These are phyloP conservation scores for Metschnikowia borealis DNA, from an alignment of 805 yeast genomes.

Conservation along the genomic window DNA sequence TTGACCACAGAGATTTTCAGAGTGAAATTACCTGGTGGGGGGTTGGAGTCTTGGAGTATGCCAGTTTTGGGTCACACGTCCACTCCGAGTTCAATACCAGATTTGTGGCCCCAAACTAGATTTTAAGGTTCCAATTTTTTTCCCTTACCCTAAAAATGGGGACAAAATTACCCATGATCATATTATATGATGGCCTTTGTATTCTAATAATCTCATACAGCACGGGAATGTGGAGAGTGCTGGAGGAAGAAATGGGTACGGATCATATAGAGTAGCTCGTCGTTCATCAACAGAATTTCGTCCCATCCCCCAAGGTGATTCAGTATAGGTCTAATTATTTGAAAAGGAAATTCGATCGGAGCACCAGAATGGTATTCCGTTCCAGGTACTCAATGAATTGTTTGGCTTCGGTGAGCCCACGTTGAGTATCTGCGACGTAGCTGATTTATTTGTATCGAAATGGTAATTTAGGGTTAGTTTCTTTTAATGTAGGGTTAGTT, in stretches of 20 bases:
- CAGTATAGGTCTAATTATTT: conserved; percentile 8
- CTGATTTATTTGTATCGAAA: not conserved
- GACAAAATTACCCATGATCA: no score
- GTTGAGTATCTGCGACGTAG: conserved; percentile 1
- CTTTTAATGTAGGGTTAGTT: no score
- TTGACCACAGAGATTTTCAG: no score
- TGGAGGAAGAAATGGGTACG: conserved; percentile 18
- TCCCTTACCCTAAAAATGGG: no score
- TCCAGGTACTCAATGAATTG: conserved; percentile 5
- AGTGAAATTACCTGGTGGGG: no score
- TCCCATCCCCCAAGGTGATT: conserved; percentile 5
- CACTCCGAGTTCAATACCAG: no score
- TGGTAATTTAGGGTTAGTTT: no score
- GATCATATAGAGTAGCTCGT: conserved; percentile 4
- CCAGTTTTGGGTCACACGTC: no score
- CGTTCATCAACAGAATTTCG: not conserved
- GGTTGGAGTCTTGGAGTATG: no score
- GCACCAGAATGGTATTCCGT: conserved; percentile 5
- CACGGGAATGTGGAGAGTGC: conserved; percentile 32
- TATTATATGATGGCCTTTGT: no score
- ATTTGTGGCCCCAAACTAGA: no score
- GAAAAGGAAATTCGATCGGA: conserved; percentile 8
- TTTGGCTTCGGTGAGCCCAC: conserved; percentile 8
- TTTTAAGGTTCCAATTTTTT: no score
- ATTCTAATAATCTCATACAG: not conserved